Evolutionary conservation across 148 eudicot species (phyloP).

Genomic region (Dianthus caryophyllus): DNA sequence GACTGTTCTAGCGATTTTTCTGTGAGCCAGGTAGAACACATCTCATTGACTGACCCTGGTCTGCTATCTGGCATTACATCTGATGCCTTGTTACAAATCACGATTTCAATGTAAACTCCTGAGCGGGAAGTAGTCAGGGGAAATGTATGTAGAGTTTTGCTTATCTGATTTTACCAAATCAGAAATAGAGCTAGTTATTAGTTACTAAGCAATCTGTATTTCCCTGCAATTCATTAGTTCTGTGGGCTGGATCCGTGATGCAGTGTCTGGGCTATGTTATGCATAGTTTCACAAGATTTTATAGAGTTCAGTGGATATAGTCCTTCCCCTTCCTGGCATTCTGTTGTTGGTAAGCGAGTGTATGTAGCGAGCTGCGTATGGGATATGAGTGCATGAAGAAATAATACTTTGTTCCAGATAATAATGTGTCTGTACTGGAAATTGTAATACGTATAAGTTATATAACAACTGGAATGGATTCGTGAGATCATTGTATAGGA

Average conservation of each 20-base stretch:
- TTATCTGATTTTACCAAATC: neutral
- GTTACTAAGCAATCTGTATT: neutral
- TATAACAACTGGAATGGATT: constrained; percentile 3
- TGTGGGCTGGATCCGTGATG: neutral
- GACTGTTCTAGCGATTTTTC: neutral
- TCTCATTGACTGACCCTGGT: neutral
- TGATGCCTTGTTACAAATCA: neutral
- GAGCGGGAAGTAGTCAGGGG: neutral
- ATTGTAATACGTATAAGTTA: neutral
- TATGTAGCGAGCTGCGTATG: neutral
- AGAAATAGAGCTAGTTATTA: neutral
- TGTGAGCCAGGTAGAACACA: neutral
- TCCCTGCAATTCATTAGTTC: neutral
- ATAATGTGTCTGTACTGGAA: neutral
- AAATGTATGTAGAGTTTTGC: neutral
- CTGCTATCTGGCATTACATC: neutral
- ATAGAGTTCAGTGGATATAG: no score
- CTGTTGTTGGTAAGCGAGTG: no score
- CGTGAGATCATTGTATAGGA: neutral
- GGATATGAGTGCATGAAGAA: neutral
- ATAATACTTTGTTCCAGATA: neutral
- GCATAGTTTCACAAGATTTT: neutral
- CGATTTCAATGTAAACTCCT: neutral
- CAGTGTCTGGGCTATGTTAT: no score
- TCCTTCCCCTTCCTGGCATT: no score